phyloP scores from a whole-genome alignment of 2,329 filamentous ascomycete species.

The Pseudocercospora musae region DNA sequence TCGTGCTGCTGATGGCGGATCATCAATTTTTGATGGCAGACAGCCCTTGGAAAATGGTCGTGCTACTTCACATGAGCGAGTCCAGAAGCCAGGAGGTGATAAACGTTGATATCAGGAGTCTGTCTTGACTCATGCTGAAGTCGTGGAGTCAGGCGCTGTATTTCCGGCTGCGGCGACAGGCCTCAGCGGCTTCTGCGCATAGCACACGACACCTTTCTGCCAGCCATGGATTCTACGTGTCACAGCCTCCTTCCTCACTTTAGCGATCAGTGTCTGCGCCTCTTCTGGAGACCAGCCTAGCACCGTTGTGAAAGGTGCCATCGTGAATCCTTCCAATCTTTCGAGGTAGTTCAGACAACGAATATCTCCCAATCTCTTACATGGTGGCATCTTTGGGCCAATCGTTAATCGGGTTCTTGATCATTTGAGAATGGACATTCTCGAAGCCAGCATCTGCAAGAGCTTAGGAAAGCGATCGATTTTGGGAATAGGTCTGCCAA shows the following conservation, averaged over 20 bases:
- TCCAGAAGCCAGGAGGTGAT: not conserved
- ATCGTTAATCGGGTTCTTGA: conserved; percentile 29
- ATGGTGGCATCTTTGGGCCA: conserved; percentile 30
- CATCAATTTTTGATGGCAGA: not conserved
- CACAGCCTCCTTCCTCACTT: conserved; percentile 39
- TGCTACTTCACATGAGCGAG: not conserved
- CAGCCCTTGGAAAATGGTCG: not conserved
- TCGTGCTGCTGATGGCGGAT: not conserved
- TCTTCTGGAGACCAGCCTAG: conserved; percentile 45
- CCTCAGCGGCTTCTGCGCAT: not conserved
- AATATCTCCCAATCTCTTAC: conserved; percentile 18
- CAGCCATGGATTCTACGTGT: conserved; percentile 22
- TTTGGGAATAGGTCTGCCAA: conserved; percentile 18
- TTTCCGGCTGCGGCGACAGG: not conserved
- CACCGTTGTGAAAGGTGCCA: conserved; percentile 42
- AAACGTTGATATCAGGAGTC: not conserved
- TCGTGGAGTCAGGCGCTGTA: not conserved
- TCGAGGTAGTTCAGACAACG: conserved; percentile 31
- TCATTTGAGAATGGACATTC: conserved; percentile 22
- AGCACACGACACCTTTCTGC: conserved; percentile 21
- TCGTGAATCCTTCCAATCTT: conserved; percentile 44
- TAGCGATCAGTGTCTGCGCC: conserved; percentile 45
- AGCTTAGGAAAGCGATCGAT: conserved; percentile 16
- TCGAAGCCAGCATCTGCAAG: conserved; percentile 29
- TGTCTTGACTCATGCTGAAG: not conserved